Conservation (phyloP, 2,329 filamentous ascomycete genomes). For the Fusarium sacchari region DNA sequence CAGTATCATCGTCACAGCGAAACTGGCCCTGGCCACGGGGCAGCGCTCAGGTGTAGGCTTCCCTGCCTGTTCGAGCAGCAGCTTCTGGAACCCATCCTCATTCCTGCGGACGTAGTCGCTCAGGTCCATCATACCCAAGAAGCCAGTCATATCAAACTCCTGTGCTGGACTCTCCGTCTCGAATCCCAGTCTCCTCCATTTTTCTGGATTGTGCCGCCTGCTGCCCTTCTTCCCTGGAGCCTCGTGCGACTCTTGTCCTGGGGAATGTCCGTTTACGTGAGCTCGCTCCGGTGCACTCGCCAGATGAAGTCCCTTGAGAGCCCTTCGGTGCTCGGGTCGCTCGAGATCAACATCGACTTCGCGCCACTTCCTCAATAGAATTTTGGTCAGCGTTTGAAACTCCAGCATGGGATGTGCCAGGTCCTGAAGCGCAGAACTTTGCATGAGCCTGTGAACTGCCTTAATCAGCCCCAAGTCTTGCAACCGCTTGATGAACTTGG, state of each 20-base stretch:
- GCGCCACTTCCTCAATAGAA: constrained; percentile 87
- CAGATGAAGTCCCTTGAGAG: constrained; percentile 85
- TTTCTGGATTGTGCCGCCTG: constrained; percentile 83
- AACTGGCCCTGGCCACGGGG: constrained; percentile 85
- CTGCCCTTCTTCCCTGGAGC: constrained; percentile 65
- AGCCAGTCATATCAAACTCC: constrained; percentile 88
- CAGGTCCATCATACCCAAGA: constrained; percentile 96
- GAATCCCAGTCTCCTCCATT: constrained; percentile 93
- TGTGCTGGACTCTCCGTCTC: constrained; percentile 86
- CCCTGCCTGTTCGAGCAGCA: constrained; percentile 87
- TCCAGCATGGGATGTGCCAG: constrained; percentile 89
- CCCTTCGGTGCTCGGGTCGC: constrained; percentile 85
- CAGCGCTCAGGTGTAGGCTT: constrained; percentile 78
- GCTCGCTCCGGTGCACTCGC: constrained; percentile 76
- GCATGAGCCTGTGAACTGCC: constrained; percentile 92
- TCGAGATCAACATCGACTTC: constrained; percentile 87
- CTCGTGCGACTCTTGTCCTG: constrained; percentile 51
- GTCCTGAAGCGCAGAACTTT: constrained; percentile 91
- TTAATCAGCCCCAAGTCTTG: constrained; percentile 94
- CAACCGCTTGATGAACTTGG: constrained; percentile 90
- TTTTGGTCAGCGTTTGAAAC: constrained; percentile 91
- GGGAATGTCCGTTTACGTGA: constrained; percentile 51
- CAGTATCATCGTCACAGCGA: constrained; percentile 86
- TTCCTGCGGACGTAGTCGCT: constrained; percentile 93
- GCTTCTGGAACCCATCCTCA: constrained; percentile 91